Percentiles rank a stretch among this genome's conserved stretches.
phyloP scores from a whole-genome alignment of 805 yeast species.

The Dipodascus geniculatus region DNA sequence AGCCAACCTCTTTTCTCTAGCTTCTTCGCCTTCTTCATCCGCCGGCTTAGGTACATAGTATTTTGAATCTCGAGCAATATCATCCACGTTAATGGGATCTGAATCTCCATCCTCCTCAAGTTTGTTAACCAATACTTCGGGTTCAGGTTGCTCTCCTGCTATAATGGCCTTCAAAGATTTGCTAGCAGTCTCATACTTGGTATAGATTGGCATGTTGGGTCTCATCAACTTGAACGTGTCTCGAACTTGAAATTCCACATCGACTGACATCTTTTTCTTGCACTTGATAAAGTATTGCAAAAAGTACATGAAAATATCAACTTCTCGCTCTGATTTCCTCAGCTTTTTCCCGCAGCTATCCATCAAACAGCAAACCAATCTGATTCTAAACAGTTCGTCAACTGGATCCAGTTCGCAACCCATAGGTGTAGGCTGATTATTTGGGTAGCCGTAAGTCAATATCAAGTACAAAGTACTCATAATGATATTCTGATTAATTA shows the following conservation, averaged over 20 bases:
- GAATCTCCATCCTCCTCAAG: slow-evolving; percentile 18
- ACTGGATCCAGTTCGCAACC: slow-evolving; percentile 43
- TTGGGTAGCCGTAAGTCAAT: slow-evolving; percentile 53
- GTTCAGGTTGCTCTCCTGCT: slow-evolving; percentile 15
- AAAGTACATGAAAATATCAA: slow-evolving; percentile 37
- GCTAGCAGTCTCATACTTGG: slow-evolving; percentile 33
- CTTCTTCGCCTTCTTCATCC: slow-evolving; percentile 22
- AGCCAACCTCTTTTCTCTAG: slow-evolving; percentile 24
- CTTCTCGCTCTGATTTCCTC: slow-evolving; percentile 15
- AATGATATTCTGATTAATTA: slow-evolving; percentile 37
- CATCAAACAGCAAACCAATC: slow-evolving; percentile 37
- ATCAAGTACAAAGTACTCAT: slow-evolving; percentile 44
- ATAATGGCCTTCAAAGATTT: slow-evolving; percentile 27
- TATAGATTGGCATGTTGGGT: slow-evolving; percentile 28
- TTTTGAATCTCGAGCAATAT: neutral
- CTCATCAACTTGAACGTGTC: slow-evolving; percentile 30
- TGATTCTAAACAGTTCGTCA: slow-evolving; percentile 61
- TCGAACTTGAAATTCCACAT: slow-evolving; percentile 41
- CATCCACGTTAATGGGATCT: slow-evolving; percentile 4
- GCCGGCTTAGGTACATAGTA: slow-evolving; percentile 1
- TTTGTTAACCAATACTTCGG: slow-evolving; percentile 14
- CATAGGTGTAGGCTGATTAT: slow-evolving; percentile 40
- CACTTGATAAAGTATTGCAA: slow-evolving; percentile 63
- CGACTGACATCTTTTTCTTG: slow-evolving; percentile 54
- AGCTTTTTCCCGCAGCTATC: slow-evolving; percentile 20